These are phyloP conservation scores for Mycena polygramma DNA, from an alignment of 768 basidiomycete genomes.

Conservation along the genomic window DNA sequence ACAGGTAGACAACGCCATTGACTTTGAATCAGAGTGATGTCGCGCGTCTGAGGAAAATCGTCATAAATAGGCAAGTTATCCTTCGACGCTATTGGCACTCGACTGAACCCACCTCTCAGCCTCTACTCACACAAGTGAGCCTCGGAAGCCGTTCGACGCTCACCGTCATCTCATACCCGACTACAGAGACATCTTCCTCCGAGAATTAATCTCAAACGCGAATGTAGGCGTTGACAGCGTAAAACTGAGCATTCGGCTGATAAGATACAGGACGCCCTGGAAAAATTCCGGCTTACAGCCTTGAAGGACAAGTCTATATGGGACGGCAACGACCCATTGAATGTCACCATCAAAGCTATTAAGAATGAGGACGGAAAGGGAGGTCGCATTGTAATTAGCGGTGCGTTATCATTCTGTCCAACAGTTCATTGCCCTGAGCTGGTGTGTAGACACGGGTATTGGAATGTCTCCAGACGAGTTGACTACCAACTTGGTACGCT, in stretches of 20 bases:
- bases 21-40: conserved; percentile 82
- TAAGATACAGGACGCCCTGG: conserved; percentile 77
- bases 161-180: conserved; percentile 19
- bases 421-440: background rate
- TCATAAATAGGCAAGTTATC: conserved; percentile 83
- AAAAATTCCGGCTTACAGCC: conserved; percentile 90
- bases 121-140: conserved; percentile 85
- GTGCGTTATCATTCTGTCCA: conserved; percentile 52
- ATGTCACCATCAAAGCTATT: conserved; percentile 89
- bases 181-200: conserved; percentile 83
- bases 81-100: conserved; percentile 14
- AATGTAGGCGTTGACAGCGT: conserved; percentile 55
- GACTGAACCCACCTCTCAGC: conserved; percentile 52
- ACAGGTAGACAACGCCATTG: background rate
- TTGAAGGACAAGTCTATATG: conserved; percentile 82
- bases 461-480: conserved; percentile 97
- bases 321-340: conserved; percentile 79
- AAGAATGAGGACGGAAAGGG: conserved; percentile 75
- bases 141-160: background rate
- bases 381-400: conserved; percentile 82
- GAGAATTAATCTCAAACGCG: conserved; percentile 93
- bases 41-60: conserved; percentile 91
- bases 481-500: conserved; percentile 74
- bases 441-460: conserved; percentile 86
- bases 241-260: conserved; percentile 10